phyloP scores from a whole-genome alignment of 2,329 filamentous ascomycete species.

The Hawksworthiomyces lignivorus region DNA sequence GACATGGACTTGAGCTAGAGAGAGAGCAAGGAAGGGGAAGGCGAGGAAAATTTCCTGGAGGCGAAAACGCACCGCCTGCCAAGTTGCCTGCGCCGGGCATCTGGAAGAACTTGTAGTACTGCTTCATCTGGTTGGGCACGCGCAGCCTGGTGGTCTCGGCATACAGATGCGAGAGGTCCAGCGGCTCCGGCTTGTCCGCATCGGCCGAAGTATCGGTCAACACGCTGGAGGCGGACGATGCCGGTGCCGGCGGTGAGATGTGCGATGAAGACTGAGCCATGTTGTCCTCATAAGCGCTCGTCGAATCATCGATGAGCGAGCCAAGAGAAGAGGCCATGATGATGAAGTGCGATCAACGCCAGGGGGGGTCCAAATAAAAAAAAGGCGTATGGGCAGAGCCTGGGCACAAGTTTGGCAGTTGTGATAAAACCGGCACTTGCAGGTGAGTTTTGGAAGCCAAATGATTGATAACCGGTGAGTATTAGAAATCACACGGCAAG shows the following conservation, averaged over 20 bases:
- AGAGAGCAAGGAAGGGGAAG: background rate
- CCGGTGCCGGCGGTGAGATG: background rate
- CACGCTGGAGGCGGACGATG: background rate
- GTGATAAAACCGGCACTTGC: no score
- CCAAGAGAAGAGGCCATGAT: no score
- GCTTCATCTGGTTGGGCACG: constrained; percentile 60
- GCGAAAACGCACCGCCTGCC: constrained; percentile 45
- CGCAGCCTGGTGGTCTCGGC: constrained; percentile 62
- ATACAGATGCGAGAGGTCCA: constrained; percentile 73
- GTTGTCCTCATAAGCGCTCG: no score
- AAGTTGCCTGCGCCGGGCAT: constrained; percentile 56
- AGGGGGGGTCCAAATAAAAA: no score
- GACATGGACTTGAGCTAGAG: background rate
- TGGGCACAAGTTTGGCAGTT: no score
- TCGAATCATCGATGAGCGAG: no score
- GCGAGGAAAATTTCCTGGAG: background rate
- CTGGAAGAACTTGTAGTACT: constrained; percentile 77
- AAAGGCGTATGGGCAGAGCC: no score
- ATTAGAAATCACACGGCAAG: no score
- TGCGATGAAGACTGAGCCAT: no score
- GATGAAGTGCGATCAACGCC: no score
- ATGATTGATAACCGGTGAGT: no score
- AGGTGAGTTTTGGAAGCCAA: no score
- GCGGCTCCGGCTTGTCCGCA: constrained; percentile 38
- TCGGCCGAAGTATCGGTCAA: background rate